These are phyloP conservation scores for Lipomyces kockii DNA, from an alignment of 805 yeast genomes.

Conservation along the genomic window DNA sequence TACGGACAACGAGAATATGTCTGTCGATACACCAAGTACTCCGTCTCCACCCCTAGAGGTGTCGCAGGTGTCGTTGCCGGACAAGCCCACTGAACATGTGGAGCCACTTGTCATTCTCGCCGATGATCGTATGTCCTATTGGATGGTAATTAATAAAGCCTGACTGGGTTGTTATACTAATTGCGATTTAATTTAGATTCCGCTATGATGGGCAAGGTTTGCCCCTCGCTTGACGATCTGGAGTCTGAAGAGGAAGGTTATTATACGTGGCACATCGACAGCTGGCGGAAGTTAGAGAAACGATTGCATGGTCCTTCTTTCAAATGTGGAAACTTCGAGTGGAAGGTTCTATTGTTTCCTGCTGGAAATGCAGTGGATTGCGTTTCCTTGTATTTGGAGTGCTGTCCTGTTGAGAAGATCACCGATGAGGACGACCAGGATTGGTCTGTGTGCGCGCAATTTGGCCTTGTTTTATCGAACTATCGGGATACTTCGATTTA, in stretches of 20 bases:
- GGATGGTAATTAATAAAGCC: background rate
- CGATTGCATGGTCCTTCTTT: constrained; percentile 44
- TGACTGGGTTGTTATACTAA: constrained; percentile 9
- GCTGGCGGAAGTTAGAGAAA: constrained; percentile 47
- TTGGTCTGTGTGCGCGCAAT: constrained; percentile 93
- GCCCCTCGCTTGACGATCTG: constrained; percentile 38
- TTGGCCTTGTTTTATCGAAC: constrained; percentile 81
- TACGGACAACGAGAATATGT: constrained; percentile 30
- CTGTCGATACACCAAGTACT: constrained; percentile 29
- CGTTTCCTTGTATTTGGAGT: constrained; percentile 80
- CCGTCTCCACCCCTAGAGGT: constrained; percentile 9
- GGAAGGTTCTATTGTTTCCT: constrained; percentile 74
- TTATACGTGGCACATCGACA: constrained; percentile 46
- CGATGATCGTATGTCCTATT: constrained; percentile 19
- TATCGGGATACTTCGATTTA: constrained; percentile 70
- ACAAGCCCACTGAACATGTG: constrained; percentile 6
- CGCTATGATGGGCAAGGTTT: constrained; percentile 28
- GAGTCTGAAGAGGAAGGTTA: constrained; percentile 38
- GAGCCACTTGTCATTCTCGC: constrained; percentile 14
- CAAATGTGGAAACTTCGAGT: constrained; percentile 42
- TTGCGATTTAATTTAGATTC: constrained; percentile 6
- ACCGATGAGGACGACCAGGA: constrained; percentile 42
- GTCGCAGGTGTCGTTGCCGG: background rate
- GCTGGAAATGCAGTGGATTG: constrained; percentile 54
- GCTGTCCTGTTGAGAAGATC: constrained; percentile 54